Evolutionary conservation across 768 basidiomycete genomes (phyloP).

Genomic region (Amylocystis lapponica): DNA sequence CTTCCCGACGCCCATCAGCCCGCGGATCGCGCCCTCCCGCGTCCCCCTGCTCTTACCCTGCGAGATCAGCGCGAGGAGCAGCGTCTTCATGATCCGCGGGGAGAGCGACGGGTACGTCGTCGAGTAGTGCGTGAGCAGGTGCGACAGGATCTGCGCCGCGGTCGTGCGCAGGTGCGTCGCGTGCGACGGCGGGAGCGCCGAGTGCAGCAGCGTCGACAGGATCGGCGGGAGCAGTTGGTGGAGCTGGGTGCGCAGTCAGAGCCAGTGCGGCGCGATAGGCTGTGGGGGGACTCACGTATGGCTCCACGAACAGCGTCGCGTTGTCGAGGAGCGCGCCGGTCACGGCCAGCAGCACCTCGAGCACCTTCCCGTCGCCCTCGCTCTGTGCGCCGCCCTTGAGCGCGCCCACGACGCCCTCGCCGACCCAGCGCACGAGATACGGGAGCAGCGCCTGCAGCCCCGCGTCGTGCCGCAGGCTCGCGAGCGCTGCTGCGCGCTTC

Average conservation of each 20-base stretch:
- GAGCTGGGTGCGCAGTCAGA: conserved; percentile 43
- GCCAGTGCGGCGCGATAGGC: conserved; percentile 1
- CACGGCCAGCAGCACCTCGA: conserved; percentile 82
- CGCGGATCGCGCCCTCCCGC: conserved; percentile 85
- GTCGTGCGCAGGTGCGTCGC: conserved; percentile 70
- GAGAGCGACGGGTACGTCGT: conserved; percentile 87
- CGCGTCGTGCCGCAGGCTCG: conserved; percentile 83
- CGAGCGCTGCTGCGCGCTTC: conserved; percentile 85
- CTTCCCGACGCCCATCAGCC: conserved; percentile 78
- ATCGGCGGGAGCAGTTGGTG: conserved; percentile 95
- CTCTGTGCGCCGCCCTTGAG: conserved; percentile 44
- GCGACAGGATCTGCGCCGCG: conserved; percentile 80
- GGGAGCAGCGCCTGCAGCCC: conserved; percentile 89
- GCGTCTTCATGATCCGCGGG: conserved; percentile 89
- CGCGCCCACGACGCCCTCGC: conserved; percentile 73
- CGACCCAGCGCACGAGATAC: conserved; percentile 93
- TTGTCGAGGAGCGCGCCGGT: conserved; percentile 84
- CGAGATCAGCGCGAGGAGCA: conserved; percentile 77
- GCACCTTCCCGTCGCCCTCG: conserved; percentile 60
- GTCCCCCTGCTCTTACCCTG: conserved; percentile 72
- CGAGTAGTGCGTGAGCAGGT: conserved; percentile 73
- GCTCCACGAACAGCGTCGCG: conserved; percentile 86
- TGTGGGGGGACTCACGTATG: conserved; percentile 64
- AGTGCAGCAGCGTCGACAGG: conserved; percentile 86
- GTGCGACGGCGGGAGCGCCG: conserved; percentile 69